phyloP scores from a whole-genome alignment of 345 rosid species.

The Lepidium africanum region DNA sequence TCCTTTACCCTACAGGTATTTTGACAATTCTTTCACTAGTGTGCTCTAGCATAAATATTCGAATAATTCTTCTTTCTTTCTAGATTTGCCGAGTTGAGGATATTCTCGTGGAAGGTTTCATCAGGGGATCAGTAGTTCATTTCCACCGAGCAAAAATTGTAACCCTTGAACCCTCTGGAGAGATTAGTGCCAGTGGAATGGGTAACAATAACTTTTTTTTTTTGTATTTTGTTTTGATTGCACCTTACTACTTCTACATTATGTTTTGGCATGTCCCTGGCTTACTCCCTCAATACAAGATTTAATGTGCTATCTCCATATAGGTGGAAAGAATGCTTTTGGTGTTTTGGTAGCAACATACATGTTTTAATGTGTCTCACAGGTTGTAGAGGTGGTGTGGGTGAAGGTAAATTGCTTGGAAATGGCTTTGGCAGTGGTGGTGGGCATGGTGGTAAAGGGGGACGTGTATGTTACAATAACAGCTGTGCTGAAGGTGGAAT shows the following conservation, averaged over 20 bases:
- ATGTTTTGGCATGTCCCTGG: slow-evolving; percentile 12
- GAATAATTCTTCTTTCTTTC: slow-evolving; percentile 23
- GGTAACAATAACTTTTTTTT: slow-evolving; percentile 39
- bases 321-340: slow-evolving; percentile 12
- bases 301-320: slow-evolving; percentile 13
- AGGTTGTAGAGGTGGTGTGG: slow-evolving; percentile 95
- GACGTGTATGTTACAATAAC: slow-evolving; percentile 60
- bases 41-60: slow-evolving; percentile 7
- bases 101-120: slow-evolving; percentile 70
- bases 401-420: slow-evolving; percentile 61
- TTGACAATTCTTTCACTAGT: slow-evolving; percentile 12
- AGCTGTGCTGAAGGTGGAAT: slow-evolving; percentile 66
- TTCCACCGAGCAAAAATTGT: slow-evolving; percentile 92
- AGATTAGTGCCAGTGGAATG: slow-evolving; percentile 81
- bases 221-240: slow-evolving; percentile 21
- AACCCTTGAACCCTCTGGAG: slow-evolving; percentile 67
- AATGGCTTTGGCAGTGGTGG: slow-evolving; percentile 87
- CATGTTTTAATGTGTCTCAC: slow-evolving; percentile 28
- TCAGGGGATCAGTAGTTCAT: slow-evolving; percentile 94
- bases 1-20: slow-evolving; percentile 95
- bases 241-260: slow-evolving; percentile 16
- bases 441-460: slow-evolving; percentile 99
- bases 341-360: slow-evolving; percentile 2
- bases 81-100: slow-evolving; percentile 99
- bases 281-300: slow-evolving; percentile 5